Evolutionary conservation across 768 basidiomycete genomes (phyloP), one percentile per base, ranked within the genome.

Genomic region (Nevesoporus exiguus): DNA sequence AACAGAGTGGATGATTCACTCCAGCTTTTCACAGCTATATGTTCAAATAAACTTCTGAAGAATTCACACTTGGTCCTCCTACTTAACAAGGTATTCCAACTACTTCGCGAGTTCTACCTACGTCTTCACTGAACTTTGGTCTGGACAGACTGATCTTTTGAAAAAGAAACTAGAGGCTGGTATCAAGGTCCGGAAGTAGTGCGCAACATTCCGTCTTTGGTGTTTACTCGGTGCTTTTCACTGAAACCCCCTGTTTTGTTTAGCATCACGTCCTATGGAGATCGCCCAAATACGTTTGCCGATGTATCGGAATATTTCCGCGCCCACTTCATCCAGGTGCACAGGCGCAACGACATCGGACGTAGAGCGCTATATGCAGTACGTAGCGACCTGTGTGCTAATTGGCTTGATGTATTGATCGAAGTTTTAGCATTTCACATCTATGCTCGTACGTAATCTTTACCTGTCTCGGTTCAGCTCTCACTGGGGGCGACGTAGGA

Each of bases 1-100:
- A 92, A 92, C 65, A 74, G 90, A 60, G 85, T 92, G 56, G 83
- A 90, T 56, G 90, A 93, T 69, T 91, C 90, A 1, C 75, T 93
- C 19, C 86, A 88, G 61, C 77, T 92, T 10, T 90, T 89, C 71
- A 84, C 82, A 5, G 72, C 81, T 14, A 82, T 93, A 55, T 91
- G 88, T 64, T 76, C 85, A 47, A 91, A 91, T 64, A 81, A 80
- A 61, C 80, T 92, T 54, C 74, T 93, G 50, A 81, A 82, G 63
- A 79, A 83, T 50, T 83, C 87, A 5, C 85, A 89, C 65, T 71
- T 90, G 21, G 83, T 92, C 2, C 75, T 92, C 49, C 76, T 93
- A 55, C 75, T 93, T 41, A 93, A 90, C 72, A 90, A 90, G 81
- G 88, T 86, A 56, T 13, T 36, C 6, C 14, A 33, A 54, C 31